A percentile compares a stretch with the other conserved stretches of the same genome.
These are phyloP conservation scores for Albophoma yamanashiensis DNA, from an alignment of 2,329 filamentous ascomycete species.

Conservation along the genomic window DNA sequence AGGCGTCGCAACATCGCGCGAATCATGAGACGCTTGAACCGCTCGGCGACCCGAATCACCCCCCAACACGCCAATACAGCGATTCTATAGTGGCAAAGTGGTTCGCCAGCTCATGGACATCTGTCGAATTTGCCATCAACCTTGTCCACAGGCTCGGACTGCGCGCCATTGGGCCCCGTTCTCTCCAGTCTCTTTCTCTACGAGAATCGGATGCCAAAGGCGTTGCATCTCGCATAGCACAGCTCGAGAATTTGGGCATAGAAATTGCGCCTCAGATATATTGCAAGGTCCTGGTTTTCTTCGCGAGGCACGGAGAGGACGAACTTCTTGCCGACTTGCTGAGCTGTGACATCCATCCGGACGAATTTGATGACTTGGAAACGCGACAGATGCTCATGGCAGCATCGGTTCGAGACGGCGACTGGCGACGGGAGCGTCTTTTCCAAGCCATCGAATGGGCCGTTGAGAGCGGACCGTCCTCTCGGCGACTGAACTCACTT, in stretches of 20 bases:
- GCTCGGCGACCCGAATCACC: neutral
- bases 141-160: constrained; percentile 62
- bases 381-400: constrained; percentile 27
- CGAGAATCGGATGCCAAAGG: constrained; percentile 46
- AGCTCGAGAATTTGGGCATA: constrained; percentile 53
- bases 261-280: constrained; percentile 53
- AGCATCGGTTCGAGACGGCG: constrained; percentile 16
- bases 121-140: constrained; percentile 60
- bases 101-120: constrained; percentile 64
- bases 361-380: constrained; percentile 39
- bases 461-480: constrained; percentile 8
- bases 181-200: constrained; percentile 66
- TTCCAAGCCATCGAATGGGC: constrained; percentile 29
- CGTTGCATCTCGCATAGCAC: constrained; percentile 47
- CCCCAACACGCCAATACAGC: constrained; percentile 12
- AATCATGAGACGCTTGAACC: neutral
- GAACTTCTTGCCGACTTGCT: constrained; percentile 34
- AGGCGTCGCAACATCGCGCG: neutral
- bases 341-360: constrained; percentile 41
- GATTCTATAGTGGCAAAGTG: constrained; percentile 62
- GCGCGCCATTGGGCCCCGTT: constrained; percentile 60
- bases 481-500: constrained; percentile 13
- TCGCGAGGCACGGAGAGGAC: constrained; percentile 48
- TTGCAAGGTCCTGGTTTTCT: constrained; percentile 50
- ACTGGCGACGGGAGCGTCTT: constrained; percentile 31